These are phyloP conservation scores for Orobanche coerulescens DNA, from an alignment of 257 asterid genomes.

Conservation along the genomic window DNA sequence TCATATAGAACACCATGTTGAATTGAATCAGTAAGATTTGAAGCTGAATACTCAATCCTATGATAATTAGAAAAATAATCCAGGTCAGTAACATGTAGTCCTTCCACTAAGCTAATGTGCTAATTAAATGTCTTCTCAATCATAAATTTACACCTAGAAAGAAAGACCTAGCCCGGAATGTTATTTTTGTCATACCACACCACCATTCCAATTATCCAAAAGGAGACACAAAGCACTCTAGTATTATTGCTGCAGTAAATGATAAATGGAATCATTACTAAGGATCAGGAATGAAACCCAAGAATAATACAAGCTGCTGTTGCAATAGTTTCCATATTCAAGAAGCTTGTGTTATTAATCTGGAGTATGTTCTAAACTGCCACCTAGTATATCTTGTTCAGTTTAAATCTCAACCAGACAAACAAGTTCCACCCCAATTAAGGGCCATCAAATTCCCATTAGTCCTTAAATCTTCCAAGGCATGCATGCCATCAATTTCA, in stretches of 20 bases:
- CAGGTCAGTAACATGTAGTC: conserved; percentile 14
- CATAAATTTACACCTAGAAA: background rate
- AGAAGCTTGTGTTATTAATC: background rate
- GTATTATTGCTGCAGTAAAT: background rate
- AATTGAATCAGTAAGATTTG: conserved; percentile 59
- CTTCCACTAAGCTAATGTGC: background rate
- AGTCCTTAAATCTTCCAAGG: background rate
- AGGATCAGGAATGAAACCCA: conserved; percentile 1
- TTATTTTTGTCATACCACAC: background rate
- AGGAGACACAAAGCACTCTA: background rate
- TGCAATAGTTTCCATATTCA: background rate
- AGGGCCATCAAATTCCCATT: background rate
- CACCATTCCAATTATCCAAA: background rate
- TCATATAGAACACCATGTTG: conserved; percentile 62
- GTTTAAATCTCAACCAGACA: conserved; percentile 11
- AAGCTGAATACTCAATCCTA: conserved; percentile 83
- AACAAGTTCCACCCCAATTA: background rate
- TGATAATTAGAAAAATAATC: conserved; percentile 21
- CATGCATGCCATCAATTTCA: background rate
- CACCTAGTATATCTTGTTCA: background rate
- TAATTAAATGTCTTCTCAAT: conserved; percentile 7
- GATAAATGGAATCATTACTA: background rate
- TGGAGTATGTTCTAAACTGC: background rate
- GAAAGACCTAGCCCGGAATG: background rate
- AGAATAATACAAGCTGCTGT: background rate